These are phyloP conservation scores for Lasiodiplodia sp. DNA, from an alignment of 2,329 filamentous ascomycete genomes.

Conservation along the genomic window DNA sequence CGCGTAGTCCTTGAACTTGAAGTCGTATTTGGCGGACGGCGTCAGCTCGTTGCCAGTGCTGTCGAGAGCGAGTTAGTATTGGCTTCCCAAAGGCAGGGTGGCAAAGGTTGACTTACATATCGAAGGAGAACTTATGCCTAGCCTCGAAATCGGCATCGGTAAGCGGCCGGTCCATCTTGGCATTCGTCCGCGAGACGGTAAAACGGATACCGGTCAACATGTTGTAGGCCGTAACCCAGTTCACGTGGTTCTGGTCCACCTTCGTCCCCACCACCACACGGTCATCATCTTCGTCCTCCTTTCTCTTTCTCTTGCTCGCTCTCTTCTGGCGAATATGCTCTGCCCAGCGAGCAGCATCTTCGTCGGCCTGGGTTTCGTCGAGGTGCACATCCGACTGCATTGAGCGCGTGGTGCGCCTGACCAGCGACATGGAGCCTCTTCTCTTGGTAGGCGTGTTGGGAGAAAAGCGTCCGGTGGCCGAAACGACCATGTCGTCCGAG, in stretches of 20 bases:
- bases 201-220: conserved; percentile 99
- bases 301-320: conserved; percentile 82
- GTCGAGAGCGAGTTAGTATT: conserved; percentile 27
- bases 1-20: conserved; percentile 99
- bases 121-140: conserved; percentile 98
- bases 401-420: conserved; percentile 80
- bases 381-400: conserved; percentile 83
- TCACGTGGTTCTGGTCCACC: conserved; percentile 95
- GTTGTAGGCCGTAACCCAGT: conserved; percentile 98
- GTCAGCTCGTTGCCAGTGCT: conserved; percentile 96
- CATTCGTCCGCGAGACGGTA: conserved; percentile 93
- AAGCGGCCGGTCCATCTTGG: conserved; percentile 90
- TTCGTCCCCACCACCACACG: conserved; percentile 92
- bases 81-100: background rate
- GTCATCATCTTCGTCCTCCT: conserved; percentile 91
- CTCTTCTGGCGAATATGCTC: conserved; percentile 92
- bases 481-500: conserved; percentile 64
- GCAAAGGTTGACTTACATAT: conserved; percentile 72
- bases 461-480: conserved; percentile 82
- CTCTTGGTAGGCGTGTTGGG: conserved; percentile 70
- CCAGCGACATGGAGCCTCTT: conserved; percentile 83
- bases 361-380: conserved; percentile 85
- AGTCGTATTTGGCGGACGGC: conserved; percentile 98
- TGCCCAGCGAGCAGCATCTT: conserved; percentile 90
- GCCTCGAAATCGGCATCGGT: conserved; percentile 92